These are phyloP conservation scores for Globisporangium sylvaticum DNA, from an alignment of 352 stramenopile genomes.

Conservation along the genomic window DNA sequence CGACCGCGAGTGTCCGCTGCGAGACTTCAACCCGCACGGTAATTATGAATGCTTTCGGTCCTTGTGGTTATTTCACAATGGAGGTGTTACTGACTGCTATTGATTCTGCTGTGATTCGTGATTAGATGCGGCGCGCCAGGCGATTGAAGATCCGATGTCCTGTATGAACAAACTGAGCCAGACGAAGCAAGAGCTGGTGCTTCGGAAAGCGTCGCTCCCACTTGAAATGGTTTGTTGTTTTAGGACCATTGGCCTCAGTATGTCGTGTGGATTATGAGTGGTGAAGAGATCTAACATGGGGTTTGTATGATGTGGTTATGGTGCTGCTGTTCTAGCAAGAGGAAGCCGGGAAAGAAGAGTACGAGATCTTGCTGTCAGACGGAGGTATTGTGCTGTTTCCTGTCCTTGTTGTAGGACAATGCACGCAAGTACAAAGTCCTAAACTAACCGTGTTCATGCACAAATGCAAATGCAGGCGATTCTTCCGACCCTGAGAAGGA, in stretches of 20 bases:
- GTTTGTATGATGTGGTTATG: background rate
- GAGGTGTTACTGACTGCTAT: background rate
- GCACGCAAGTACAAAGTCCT: background rate
- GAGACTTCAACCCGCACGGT: slow-evolving; percentile 74
- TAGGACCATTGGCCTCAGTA: background rate
- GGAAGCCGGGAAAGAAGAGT: slow-evolving; percentile 29
- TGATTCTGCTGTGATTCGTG: background rate
- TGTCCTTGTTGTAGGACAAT: background rate
- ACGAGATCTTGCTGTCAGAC: slow-evolving; percentile 68
- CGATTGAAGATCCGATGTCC: slow-evolving; percentile 70
- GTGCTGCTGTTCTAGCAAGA: slow-evolving; percentile 21
- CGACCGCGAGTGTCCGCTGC: slow-evolving; percentile 75
- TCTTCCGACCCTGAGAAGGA: slow-evolving; percentile 34
- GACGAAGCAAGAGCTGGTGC: slow-evolving; percentile 58
- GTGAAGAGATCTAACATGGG: background rate
- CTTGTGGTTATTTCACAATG: background rate
- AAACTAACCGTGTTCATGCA: background rate
- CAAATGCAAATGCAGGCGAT: slow-evolving; percentile 14
- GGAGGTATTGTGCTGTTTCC: slow-evolving; percentile 23
- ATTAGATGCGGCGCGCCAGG: slow-evolving; percentile 63
- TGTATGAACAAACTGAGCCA: slow-evolving; percentile 45
- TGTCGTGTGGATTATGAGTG: background rate
- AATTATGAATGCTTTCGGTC: background rate
- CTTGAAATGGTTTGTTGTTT: slow-evolving; percentile 55
- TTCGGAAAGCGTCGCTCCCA: slow-evolving; percentile 50